Evolutionary conservation across 352 stramenopile species (phyloP).

Genomic region (Phytophthora litchii): DNA sequence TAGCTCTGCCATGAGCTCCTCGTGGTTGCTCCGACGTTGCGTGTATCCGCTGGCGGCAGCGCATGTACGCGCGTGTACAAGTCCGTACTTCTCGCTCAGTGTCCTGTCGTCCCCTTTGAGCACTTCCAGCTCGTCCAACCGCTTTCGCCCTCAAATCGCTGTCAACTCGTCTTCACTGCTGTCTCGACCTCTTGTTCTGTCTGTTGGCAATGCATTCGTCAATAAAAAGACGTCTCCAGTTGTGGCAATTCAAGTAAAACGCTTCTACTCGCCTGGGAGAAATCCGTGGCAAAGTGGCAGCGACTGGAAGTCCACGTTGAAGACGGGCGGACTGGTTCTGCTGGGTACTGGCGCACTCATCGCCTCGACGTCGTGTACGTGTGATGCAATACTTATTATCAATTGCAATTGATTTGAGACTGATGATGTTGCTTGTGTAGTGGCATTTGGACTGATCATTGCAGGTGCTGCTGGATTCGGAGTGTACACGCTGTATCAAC

Average conservation of each 20-base stretch:
- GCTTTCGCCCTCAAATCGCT: slow-evolving; percentile 6
- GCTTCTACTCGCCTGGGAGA: slow-evolving; percentile 38
- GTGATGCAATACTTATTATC: background rate
- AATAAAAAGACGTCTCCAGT: slow-evolving; percentile 1
- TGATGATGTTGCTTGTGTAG: slow-evolving; percentile 32
- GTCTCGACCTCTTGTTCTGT: slow-evolving; percentile 15
- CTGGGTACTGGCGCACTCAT: slow-evolving; percentile 63
- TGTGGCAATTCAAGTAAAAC: slow-evolving; percentile 27
- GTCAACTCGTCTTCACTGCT: background rate
- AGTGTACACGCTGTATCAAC: slow-evolving; percentile 75
- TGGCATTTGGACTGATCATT: slow-evolving; percentile 77
- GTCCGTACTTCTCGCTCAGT: slow-evolving; percentile 5
- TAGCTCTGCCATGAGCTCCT: slow-evolving; percentile 36
- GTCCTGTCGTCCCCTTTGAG: slow-evolving; percentile 4
- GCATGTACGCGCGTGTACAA: slow-evolving; percentile 4
- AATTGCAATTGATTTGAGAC: slow-evolving; percentile 2
- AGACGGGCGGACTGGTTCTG: slow-evolving; percentile 66
- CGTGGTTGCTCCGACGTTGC: slow-evolving; percentile 28
- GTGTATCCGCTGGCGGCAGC: slow-evolving; percentile 15
- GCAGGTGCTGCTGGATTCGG: slow-evolving; percentile 68
- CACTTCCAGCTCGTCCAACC: slow-evolving; percentile 1
- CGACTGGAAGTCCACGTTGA: slow-evolving; percentile 60
- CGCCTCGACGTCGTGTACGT: slow-evolving; percentile 68
- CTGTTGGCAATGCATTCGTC: background rate
- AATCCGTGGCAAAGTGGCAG: slow-evolving; percentile 46